These are phyloP conservation scores for Sphagnum tenellum DNA, from an alignment of 225 moss, liverwort and hornwort genomes.

Conservation along the genomic window DNA sequence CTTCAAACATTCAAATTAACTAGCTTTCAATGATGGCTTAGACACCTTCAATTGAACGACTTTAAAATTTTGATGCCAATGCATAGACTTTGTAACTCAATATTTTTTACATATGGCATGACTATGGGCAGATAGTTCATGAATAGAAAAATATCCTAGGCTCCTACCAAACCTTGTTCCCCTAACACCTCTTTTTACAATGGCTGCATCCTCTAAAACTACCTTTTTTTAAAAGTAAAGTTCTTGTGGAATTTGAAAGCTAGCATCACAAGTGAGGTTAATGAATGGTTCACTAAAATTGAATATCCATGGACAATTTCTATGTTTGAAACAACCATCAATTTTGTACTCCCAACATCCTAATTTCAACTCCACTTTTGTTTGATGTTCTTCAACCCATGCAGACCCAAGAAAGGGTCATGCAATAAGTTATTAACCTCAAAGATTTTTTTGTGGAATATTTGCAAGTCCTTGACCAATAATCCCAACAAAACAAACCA, in stretches of 20 bases:
- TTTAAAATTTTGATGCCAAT: not conserved
- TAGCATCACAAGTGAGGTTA: not conserved
- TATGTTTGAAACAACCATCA: not conserved
- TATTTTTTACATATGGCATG: too few species aligned
- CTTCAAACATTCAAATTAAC: not conserved
- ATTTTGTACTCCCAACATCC: not conserved
- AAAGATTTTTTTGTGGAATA: not conserved
- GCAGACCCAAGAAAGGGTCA: not conserved
- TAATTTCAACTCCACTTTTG: too few species aligned
- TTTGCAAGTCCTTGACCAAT: not conserved
- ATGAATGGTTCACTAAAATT: not conserved
- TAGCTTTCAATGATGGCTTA: not conserved
- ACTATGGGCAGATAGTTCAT: not conserved
- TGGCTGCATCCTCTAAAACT: not conserved
- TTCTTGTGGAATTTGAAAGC: not conserved
- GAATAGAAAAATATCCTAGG: not conserved
- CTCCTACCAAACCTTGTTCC: not conserved
- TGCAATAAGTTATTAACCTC: not conserved
- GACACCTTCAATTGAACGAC: not conserved
- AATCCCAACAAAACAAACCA: not conserved
- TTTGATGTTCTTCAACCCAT: not conserved
- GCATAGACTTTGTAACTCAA: too few species aligned
- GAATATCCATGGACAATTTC: not conserved
- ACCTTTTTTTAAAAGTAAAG: not conserved
- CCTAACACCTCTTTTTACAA: not conserved